Base-by-base conservation (phyloP, 2,329 filamentous ascomycete genomes). In the Fusarium sp. region DNA sequence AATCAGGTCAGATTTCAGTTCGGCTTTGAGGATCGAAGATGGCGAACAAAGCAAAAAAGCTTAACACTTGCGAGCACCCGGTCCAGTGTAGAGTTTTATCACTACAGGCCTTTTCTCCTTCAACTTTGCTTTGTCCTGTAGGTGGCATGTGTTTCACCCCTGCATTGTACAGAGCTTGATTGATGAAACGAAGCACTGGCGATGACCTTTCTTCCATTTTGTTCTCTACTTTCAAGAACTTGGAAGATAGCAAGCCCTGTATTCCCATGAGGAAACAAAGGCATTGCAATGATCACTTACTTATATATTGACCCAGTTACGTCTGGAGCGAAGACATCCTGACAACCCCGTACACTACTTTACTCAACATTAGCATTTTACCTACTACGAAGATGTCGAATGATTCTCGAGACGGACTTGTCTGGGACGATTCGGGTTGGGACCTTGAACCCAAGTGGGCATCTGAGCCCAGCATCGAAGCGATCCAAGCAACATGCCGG, bases 401-500 rank as follows among this genome's bases (percentile, higher is more conserved):
- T 6, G 2, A 3, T 5, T 10, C 35, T 35, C 66, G 68, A 35
- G 6, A 25, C 16, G 61, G 66, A 2, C 57, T 71, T 9, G 5
- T 68, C 35, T 77, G 73, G 76, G 37, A 76, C 8, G 58, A 75
- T 23, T 34, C 41, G 1, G 32, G 45, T 1, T 41, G 70, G 3
- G 52, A 67, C 9, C 37, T 58, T 2, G 66, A 67, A 25, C 72
- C 76, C 11, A 6, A 43, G 2, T 79, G 75, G 75, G 61, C 52
- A 14, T 52, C 60, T 45, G 71, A 79, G 5, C 73, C 70, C 0
- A 70, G 56, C 13, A 18, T 74, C 5, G 62, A 58, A 32, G 72
- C 73, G 5, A 71, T 78, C 35, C 43, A 72, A 32, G 43, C 14
- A 6, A 62, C 71, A 0, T 78, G 73, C 64, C 72, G 61, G 32